Conservation (phyloP, 78 protist genomes). For the Mastigamoeba balamuthi region DNA sequence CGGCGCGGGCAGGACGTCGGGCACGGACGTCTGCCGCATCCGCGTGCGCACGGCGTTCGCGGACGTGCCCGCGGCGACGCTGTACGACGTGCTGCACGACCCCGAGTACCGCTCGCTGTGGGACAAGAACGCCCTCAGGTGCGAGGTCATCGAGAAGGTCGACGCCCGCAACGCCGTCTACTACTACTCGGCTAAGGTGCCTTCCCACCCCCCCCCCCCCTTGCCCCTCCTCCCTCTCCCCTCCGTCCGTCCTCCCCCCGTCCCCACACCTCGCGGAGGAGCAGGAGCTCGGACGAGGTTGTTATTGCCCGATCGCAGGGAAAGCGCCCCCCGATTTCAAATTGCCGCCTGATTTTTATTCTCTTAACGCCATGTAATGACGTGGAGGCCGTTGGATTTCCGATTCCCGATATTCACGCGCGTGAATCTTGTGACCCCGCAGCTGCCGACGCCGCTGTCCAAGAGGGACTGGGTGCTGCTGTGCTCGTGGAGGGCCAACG, state of each 20-base stretch:
- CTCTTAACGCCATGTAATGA: too few relatives aligned
- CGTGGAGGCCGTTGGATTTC: too few relatives aligned
- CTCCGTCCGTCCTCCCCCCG: too few relatives aligned
- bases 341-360: too few relatives aligned
- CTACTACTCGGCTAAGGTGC: constrained; percentile 2
- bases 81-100: constrained; percentile 7
- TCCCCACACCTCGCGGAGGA: too few relatives aligned
- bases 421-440: too few relatives aligned
- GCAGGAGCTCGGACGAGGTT: too few relatives aligned
- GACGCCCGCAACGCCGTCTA: not conserved
- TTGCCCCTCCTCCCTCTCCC: not conserved
- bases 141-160: not conserved
- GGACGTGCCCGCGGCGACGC: not conserved
- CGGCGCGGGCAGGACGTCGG: not conserved
- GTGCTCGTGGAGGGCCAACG: not conserved
- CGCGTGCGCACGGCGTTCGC: not conserved
- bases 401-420: too few relatives aligned
- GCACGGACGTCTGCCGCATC: not conserved
- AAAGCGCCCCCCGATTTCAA: too few relatives aligned
- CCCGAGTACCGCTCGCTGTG: constrained; percentile 2
- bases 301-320: too few relatives aligned
- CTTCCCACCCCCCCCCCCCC: not conserved
- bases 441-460: not conserved
- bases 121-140: not conserved
- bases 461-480: not conserved